Percentiles rank a stretch among this genome's conserved stretches.
Evolutionary conservation across 345 rosid genomes (phyloP).

Genomic region (Salix purpurea): DNA sequence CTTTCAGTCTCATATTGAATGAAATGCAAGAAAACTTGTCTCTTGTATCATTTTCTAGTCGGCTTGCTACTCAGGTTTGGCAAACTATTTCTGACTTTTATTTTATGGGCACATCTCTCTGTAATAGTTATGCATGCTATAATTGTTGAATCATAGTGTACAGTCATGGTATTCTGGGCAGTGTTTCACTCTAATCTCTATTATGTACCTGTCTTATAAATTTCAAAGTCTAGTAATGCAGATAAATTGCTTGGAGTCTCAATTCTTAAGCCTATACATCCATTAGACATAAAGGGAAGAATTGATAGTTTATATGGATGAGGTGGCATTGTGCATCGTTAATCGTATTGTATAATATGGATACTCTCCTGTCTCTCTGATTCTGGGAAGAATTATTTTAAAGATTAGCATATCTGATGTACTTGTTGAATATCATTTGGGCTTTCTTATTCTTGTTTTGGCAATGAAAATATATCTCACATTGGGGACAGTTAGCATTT

Average conservation of each 20-base stretch:
- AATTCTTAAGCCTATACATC: background rate
- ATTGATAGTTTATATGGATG: background rate
- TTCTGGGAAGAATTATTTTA: background rate
- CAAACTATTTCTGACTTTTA: background rate
- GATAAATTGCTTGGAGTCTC: background rate
- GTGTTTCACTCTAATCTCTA: background rate
- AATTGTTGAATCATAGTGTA: background rate
- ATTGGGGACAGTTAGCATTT: background rate
- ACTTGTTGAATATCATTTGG: background rate
- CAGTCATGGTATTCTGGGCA: background rate
- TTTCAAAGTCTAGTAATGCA: background rate
- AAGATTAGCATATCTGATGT: background rate
- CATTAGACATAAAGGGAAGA: background rate
- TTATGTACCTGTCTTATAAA: background rate
- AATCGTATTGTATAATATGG: background rate
- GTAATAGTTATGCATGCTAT: background rate
- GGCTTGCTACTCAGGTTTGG: constrained; percentile 93
- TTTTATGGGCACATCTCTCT: background rate
- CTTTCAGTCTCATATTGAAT: constrained; percentile 77
- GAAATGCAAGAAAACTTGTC: constrained; percentile 98
- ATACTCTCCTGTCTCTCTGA: background rate
- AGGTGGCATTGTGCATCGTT: background rate
- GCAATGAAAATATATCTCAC: background rate
- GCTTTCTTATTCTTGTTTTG: background rate
- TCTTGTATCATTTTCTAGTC: constrained; percentile 90